Conservation (phyloP, 352 stramenopile species). For the Phytopythium kandeliae region DNA sequence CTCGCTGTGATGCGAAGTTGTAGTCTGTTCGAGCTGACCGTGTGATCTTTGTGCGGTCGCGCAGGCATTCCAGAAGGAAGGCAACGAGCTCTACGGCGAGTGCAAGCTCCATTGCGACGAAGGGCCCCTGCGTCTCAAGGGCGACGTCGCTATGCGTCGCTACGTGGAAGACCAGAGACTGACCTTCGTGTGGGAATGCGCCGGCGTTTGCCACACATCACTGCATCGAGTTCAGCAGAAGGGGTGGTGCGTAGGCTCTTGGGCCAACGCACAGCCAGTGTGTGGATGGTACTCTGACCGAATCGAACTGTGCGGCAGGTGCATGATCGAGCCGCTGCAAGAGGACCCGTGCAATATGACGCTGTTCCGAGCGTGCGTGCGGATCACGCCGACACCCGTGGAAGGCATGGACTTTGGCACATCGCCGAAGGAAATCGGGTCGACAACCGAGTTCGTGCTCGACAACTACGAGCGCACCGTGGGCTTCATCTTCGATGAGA, state of each 20-base stretch:
- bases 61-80: constrained; percentile 34
- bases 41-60: neutral
- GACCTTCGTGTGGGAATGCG: constrained; percentile 47
- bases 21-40: too few species aligned
- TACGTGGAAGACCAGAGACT: constrained; percentile 38
- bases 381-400: constrained; percentile 31
- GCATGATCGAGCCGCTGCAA: constrained; percentile 34
- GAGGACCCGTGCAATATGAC: constrained; percentile 32
- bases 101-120: constrained; percentile 28
- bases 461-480: constrained; percentile 33
- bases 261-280: neutral
- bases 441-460: constrained; percentile 29
- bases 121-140: constrained; percentile 22
- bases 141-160: constrained; percentile 36
- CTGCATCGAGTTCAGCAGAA: constrained; percentile 35
- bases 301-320: constrained; percentile 13
- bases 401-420: constrained; percentile 11
- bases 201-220: constrained; percentile 19
- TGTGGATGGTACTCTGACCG: neutral
- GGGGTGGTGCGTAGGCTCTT: constrained; percentile 28
- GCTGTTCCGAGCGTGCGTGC: constrained; percentile 39
- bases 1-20: too few species aligned
- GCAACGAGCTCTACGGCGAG: constrained; percentile 40
- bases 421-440: constrained; percentile 30
- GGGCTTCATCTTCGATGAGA: constrained; percentile 28